These are phyloP conservation scores for Rutstroemia sp. DNA, from an alignment of 2,329 filamentous ascomycete species.

Conservation along the genomic window DNA sequence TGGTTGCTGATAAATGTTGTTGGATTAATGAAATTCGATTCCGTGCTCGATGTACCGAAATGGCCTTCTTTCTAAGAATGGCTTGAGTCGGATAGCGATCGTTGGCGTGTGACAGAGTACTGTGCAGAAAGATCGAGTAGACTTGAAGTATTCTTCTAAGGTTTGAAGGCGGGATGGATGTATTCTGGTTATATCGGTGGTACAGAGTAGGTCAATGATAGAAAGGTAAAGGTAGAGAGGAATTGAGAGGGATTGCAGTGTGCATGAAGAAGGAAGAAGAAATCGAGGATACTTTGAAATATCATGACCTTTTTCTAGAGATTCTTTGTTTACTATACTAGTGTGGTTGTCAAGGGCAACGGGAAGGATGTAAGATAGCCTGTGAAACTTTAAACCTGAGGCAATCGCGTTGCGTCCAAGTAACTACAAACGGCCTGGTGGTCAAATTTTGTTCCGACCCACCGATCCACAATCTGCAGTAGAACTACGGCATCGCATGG, in stretches of 20 bases:
- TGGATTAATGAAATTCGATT: constrained; percentile 39
- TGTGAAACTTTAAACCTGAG: neutral
- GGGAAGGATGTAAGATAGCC: neutral
- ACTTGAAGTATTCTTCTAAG: constrained; percentile 26
- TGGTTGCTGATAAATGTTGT: constrained; percentile 43
- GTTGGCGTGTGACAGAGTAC: constrained; percentile 33
- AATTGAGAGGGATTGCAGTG: constrained; percentile 22
- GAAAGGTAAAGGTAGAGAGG: constrained; percentile 27
- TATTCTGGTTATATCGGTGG: constrained; percentile 16
- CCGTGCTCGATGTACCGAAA: constrained; percentile 43
- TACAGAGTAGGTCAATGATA: constrained; percentile 21
- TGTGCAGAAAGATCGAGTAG: constrained; percentile 42
- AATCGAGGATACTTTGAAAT: neutral
- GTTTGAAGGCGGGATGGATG: constrained; percentile 19
- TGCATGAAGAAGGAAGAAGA: constrained; percentile 25
- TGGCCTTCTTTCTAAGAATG: constrained; percentile 35
- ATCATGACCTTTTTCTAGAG: constrained; percentile 5
- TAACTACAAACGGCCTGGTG: neutral
- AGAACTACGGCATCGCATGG: neutral
- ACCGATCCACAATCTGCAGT: neutral
- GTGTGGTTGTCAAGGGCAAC: constrained; percentile 9
- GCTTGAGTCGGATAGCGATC: constrained; percentile 41
- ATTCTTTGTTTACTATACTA: constrained; percentile 9
- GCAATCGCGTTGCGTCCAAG: neutral
- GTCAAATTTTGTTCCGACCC: neutral